phyloP scores from a whole-genome alignment of 108 stramenopile species.

The Skeletonema marinoi region DNA sequence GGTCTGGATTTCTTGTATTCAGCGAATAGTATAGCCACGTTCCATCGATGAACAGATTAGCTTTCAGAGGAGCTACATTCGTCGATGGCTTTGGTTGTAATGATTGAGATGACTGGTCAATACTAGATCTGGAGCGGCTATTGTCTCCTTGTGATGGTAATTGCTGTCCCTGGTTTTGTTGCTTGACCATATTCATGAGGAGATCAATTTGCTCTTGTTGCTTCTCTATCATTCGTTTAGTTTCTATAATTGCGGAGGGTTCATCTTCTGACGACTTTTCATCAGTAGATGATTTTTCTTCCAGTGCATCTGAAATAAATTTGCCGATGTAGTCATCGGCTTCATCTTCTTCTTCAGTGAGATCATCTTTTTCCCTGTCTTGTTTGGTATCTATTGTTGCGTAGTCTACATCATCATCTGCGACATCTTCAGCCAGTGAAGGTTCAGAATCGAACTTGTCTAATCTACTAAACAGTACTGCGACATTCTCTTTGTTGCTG shows the following conservation, averaged over 20 bases:
- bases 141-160: not conserved
- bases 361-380: constrained; percentile 8
- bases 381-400: constrained; percentile 1
- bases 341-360: constrained; percentile 5
- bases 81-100: constrained; percentile 11
- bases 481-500: not conserved
- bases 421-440: not conserved
- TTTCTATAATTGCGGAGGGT: constrained; percentile 28
- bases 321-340: constrained; percentile 19
- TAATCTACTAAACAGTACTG: not conserved
- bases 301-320: constrained; percentile 22
- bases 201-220: constrained; percentile 65
- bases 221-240: constrained; percentile 50
- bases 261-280: not conserved
- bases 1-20: constrained; percentile 44
- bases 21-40: constrained; percentile 92
- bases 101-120: not conserved
- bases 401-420: constrained; percentile 8
- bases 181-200: constrained; percentile 43
- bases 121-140: not conserved
- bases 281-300: not conserved
- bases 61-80: constrained; percentile 73
- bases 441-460: not conserved
- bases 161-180: constrained; percentile 28
- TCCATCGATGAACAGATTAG: constrained; percentile 90